Evolutionary conservation across 345 rosid genomes (phyloP).

Genomic region (Populus ilicifolia): DNA sequence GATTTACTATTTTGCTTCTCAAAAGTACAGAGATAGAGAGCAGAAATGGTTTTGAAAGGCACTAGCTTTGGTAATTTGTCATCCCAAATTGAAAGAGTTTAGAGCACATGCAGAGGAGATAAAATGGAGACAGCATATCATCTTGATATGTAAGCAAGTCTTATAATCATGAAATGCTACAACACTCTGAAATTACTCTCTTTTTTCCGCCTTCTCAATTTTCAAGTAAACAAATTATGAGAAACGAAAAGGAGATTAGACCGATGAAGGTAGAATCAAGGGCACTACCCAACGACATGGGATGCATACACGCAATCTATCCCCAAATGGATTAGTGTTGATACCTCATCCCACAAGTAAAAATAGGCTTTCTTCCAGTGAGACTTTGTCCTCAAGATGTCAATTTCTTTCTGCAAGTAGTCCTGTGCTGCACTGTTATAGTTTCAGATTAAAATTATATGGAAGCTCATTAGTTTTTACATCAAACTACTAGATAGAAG

Average conservation of each 20-base stretch:
- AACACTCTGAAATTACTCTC: not conserved
- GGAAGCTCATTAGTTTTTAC: slow-evolving; percentile 31
- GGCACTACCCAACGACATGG: not conserved
- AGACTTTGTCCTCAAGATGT: slow-evolving; percentile 73
- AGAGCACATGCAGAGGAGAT: not conserved
- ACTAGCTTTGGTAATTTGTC: not conserved
- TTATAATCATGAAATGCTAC: slow-evolving; percentile 1
- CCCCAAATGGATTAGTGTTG: not conserved
- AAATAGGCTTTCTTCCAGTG: slow-evolving; percentile 98
- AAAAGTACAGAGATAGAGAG: not conserved
- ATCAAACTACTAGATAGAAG: slow-evolving; percentile 31
- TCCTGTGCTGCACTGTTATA: slow-evolving; percentile 59
- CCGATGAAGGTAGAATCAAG: not conserved
- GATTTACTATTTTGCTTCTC: not conserved
- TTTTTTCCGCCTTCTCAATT: not conserved
- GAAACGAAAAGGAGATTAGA: not conserved
- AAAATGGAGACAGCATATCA: not conserved
- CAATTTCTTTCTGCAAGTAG: slow-evolving; percentile 82
- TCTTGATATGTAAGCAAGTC: slow-evolving; percentile 2
- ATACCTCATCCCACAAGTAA: slow-evolving; percentile 97
- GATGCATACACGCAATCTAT: not conserved
- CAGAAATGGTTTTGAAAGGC: not conserved
- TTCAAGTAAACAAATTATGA: not conserved
- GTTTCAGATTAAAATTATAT: slow-evolving; percentile 39
- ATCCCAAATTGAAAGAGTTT: not conserved